A percentile compares a stretch with the other conserved stretches of the same genome.
These are phyloP conservation scores for Plectosphaerella sp. DNA, from an alignment of 2,329 filamentous ascomycete species.

Conservation along the genomic window DNA sequence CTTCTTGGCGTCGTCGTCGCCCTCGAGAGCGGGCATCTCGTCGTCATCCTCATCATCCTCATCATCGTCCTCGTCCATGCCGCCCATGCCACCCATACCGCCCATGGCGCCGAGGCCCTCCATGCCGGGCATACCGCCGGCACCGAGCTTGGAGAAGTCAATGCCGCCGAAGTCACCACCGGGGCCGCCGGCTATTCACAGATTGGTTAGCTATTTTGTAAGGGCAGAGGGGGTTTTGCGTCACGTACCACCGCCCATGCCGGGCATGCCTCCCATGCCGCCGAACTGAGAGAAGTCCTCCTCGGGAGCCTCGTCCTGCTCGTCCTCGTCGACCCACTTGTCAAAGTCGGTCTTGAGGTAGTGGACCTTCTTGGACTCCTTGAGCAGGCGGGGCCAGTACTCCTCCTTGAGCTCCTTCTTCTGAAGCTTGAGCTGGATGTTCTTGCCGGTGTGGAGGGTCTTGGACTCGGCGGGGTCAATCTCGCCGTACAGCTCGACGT, in stretches of 20 bases:
- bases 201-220: constrained; percentile 3
- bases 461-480: constrained; percentile 84
- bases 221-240: constrained; percentile 15
- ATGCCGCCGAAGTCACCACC: constrained; percentile 79
- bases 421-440: constrained; percentile 83
- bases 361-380: constrained; percentile 84
- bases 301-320: constrained; percentile 86
- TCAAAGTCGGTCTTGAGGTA: constrained; percentile 99
- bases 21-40: constrained; percentile 81
- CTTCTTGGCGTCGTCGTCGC: constrained; percentile 44
- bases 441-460: constrained; percentile 82
- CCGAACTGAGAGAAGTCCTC: constrained; percentile 71
- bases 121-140: constrained; percentile 33
- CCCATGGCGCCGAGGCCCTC: constrained; percentile 25
- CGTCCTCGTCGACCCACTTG: constrained; percentile 99
- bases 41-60: constrained; percentile 64
- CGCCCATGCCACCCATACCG: constrained; percentile 29
- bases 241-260: constrained; percentile 55
- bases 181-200: constrained; percentile 7
- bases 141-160: constrained; percentile 88
- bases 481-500: constrained; percentile 84
- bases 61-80: constrained; percentile 43
- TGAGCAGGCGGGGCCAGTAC: constrained; percentile 93
- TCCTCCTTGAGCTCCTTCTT: constrained; percentile 96
- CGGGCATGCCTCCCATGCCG: constrained; percentile 62